Evolutionary conservation across 148 eudicot species (phyloP), one percentile per base, ranked within the genome.

Genomic region (Rhododendron molle): DNA sequence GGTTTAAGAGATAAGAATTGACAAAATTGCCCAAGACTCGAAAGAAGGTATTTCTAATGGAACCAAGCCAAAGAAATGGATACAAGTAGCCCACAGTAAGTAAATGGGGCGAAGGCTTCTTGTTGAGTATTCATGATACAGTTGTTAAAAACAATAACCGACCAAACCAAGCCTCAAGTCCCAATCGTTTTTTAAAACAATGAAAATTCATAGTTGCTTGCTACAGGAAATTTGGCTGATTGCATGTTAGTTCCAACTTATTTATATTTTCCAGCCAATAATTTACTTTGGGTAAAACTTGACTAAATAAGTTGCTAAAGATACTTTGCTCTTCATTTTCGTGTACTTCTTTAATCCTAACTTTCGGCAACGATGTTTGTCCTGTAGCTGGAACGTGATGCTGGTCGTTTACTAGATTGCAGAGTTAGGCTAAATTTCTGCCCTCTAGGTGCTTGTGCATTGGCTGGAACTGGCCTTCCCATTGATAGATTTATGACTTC

Each of bases 391-490:
- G 98, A 94, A 85, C 98, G 98, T 85, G 99, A 97, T 94, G 97
- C 95, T 85, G 92, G 96, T 62, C 99, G 99, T 81, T 87, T 97
- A 83, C 83, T 69, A 83, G 98, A 97, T 90, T 97, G 99, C 87
- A 92, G 92, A 89, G 92, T 83, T 74, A 91, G 99, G 87, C 82
- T 97, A 91, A 97, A 97, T 90, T 94, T 92, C 89, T 92, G 95
- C 84, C 99, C 99, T 50, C 88, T 97, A 83, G 99, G 99, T 90
- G 99, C 99, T 52, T 97, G 99, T 91, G 99, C 99, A 43, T 88
- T 97, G 89, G 99, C 99, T 86, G 99, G 99, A 44, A 97, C 99
- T 80, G 98, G 99, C 84, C 92, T 97, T 87, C 98, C 98, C 44
- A 97, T 97, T 81, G 98, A 97, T 88, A 92, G 99, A 88, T 94